Evolutionary conservation across 2,329 filamentous ascomycete genomes (phyloP), one percentile per base, ranked within the genome.

Genomic region (Fusarium stilboides): DNA sequence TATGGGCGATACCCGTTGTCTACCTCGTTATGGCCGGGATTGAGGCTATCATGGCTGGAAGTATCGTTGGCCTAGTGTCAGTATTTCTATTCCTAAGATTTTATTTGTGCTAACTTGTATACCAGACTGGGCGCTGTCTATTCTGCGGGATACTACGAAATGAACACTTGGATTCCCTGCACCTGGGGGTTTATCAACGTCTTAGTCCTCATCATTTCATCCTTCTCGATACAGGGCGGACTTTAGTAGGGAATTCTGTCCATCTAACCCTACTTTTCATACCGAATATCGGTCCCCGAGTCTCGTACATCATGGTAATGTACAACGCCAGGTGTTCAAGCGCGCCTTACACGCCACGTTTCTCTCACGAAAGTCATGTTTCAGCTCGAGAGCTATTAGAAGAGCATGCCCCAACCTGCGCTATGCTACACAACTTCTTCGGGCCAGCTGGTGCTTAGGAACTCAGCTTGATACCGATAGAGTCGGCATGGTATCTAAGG

Each of bases 141-240:
- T 77, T 88, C 89, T 72, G 88, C 91, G 4, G 94, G 94, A 43
- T 93, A 91, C 79, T 97, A 95, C 77, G 86, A 90, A 74, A 96
- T 97, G 94, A 95, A 94, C 45, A 97, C 94, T 0, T 97, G 94
- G 94, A 92, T 97, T 52, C 94, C 94, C 0, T 92, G 96, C 75
- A 87, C 94, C 22, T 97, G 94, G 94, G 93, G 89, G 1, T 86
- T 93, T 76, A 91, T 95, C 78, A 97, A 94, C 77, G 90, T 95
- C 12, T 79, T 97, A 46, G 87, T 97, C 31, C 83, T 98, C 45
- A 89, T 97, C 50, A 84, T 97, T 66, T 96, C 94, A 7, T 96
- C 93, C 6, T 97, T 97, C 78, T 93, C 94, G n/a, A 94, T 97
- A 52, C 94, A 97, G 77, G 94, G 94, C 49, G 94, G 93, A 39